Evolutionary conservation across 768 basidiomycete species (phyloP).

Genomic region (Suillus americanus): DNA sequence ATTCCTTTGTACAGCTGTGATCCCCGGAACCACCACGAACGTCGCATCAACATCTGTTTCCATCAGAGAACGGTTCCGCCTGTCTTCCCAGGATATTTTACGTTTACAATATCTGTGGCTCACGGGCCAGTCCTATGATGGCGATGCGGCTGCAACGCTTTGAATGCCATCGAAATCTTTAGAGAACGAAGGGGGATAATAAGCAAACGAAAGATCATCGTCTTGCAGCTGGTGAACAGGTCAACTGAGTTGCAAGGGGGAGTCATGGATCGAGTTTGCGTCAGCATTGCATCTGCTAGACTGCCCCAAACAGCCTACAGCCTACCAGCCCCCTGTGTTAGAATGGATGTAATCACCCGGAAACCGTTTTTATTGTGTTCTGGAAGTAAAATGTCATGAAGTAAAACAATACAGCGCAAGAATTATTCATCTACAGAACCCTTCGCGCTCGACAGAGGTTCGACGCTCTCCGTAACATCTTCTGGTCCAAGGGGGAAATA

Average conservation of each 20-base stretch:
- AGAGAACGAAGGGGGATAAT: background rate
- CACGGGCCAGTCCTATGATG: background rate
- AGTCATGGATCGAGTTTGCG: background rate
- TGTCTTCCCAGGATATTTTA: background rate
- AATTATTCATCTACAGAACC: background rate
- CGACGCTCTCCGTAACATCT: background rate
- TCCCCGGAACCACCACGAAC: background rate
- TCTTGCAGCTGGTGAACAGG: background rate
- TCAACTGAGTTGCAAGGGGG: background rate
- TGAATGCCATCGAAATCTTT: background rate
- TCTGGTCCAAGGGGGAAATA: conserved; percentile 51
- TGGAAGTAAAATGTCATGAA: background rate
- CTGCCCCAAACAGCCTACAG: background rate
- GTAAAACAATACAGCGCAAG: background rate
- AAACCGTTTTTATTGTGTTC: background rate
- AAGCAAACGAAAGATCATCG: background rate
- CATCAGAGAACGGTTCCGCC: background rate
- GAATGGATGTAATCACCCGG: background rate
- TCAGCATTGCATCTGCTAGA: background rate
- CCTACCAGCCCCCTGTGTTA: background rate
- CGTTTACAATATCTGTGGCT: background rate
- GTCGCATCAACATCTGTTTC: background rate
- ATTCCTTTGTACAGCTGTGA: background rate
- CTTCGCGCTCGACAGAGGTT: background rate
- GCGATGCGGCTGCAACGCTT: background rate